Base-by-base conservation (phyloP, 2,329 filamentous ascomycete species). In the Macroventuria anomochaeta region DNA sequence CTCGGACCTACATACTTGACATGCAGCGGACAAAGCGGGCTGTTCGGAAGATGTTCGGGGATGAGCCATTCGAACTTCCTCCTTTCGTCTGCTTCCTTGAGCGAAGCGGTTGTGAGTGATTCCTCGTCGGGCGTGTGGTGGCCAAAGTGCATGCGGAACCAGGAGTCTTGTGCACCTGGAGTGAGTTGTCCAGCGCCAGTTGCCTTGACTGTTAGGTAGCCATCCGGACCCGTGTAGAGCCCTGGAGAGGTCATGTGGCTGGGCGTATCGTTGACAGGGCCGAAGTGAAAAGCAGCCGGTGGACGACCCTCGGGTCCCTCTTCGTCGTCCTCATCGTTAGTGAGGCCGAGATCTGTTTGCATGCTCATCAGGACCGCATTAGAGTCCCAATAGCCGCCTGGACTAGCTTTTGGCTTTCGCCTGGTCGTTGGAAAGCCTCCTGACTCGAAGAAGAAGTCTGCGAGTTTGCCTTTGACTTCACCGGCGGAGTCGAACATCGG, bases 21-120 rank as follows among this genome's bases (percentile, higher is more conserved):
- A 58, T 73, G 70, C 13, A 76, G 64, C 6, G 79, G 78, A 62
- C 79, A 80, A 2, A 80, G 54, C 7, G 77, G 77, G 47, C 75
- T 77, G 5, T 51, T 71, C 1, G 76, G 75, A 6, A 80, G 53
- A 60, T 81, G 79, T 57, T 80, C 79, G 2, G 78, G 77, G 1
- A 76, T 56, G 13, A 76, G 63, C 62, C 77, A 70, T 42, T 76
- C 75, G 34, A 78, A 73, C 29, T 68, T 69, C 10, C 66, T 54
- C 18, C 55, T 52, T 12, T 67, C 69, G 15, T 71, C 71, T n/a
- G 56, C 59, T 13, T 62, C 64, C 5, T 57, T 54, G 8, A 53
- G 57, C 1, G 59, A 42, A 1, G 44, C 36, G 4, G 39, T 33
- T 7, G 59, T 53, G 2, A 63, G 43, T 1, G 36, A 36, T 8